A percentile compares a stretch with the other conserved stretches of the same genome.
Evolutionary conservation across 176 grass and related monocot genomes (phyloP).

Genomic region (Aechmea fasciata): DNA sequence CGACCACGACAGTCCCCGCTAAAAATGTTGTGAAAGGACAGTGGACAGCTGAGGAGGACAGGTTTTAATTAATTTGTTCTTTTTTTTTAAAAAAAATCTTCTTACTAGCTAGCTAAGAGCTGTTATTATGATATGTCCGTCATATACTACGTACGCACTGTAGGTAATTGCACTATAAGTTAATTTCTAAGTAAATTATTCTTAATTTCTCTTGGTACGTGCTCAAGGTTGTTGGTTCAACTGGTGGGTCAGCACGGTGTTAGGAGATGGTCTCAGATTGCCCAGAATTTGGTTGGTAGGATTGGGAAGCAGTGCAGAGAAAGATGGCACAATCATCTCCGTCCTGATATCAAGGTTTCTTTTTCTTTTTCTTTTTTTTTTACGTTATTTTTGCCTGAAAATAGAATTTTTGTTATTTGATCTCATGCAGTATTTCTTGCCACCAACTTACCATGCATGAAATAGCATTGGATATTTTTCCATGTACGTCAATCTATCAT

Average conservation of each 20-base stretch:
- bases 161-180: neutral
- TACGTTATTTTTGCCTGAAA: too few relatives aligned
- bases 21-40: conserved; percentile 38
- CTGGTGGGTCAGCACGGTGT: conserved; percentile 46
- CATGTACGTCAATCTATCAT: too few relatives aligned
- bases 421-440: too few relatives aligned
- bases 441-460: too few relatives aligned
- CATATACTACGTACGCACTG: neutral
- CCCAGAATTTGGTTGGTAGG: conserved; percentile 40
- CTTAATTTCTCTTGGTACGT: neutral
- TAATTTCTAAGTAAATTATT: neutral
- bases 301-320: conserved; percentile 81
- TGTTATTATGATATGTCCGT: too few relatives aligned
- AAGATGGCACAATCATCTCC: conserved; percentile 73
- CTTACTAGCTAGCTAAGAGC: neutral
- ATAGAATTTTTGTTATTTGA: too few relatives aligned
- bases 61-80: too few relatives aligned
- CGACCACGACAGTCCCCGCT: neutral
- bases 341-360: conserved; percentile 55
- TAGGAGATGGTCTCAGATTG: conserved; percentile 52
- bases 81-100: too few relatives aligned
- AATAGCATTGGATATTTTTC: too few relatives aligned
- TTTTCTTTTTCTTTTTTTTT: too few relatives aligned
- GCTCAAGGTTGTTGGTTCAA: conserved; percentile 30
- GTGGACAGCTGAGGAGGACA: conserved; percentile 62